Evolutionary conservation across 768 basidiomycete species (phyloP).

Genomic region (Leucogyrophana mollusca): DNA sequence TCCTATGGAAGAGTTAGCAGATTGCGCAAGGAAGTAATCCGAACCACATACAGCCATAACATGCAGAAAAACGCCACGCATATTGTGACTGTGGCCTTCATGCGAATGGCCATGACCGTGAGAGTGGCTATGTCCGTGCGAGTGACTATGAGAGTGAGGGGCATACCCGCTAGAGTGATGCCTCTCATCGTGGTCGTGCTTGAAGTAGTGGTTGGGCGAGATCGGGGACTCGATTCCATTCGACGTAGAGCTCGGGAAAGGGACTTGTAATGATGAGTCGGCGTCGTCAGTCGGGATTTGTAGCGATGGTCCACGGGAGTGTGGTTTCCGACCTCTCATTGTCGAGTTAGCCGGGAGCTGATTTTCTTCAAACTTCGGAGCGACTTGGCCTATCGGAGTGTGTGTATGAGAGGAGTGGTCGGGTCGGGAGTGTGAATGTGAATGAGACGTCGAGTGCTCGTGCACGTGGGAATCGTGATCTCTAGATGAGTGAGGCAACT

Average conservation of each 20-base stretch:
- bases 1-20: slow-evolving; percentile 48
- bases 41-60: slow-evolving; percentile 79
- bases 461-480: slow-evolving; percentile 9
- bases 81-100: slow-evolving; percentile 94
- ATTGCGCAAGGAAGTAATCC: background rate
- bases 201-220: slow-evolving; percentile 63
- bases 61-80: slow-evolving; percentile 98
- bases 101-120: slow-evolving; percentile 56
- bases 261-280: slow-evolving; percentile 19
- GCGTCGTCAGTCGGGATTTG: slow-evolving; percentile 29
- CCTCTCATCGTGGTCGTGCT: slow-evolving; percentile 43
- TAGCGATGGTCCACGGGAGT: slow-evolving; percentile 41
- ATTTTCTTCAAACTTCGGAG: background rate
- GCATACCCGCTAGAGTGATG: slow-evolving; percentile 14
- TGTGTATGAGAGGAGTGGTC: slow-evolving; percentile 11
- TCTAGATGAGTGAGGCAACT: too few species aligned
- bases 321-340: slow-evolving; percentile 32
- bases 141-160: slow-evolving; percentile 50
- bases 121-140: slow-evolving; percentile 50
- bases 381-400: slow-evolving; percentile 5
- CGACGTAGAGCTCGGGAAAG: slow-evolving; percentile 25
- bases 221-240: slow-evolving; percentile 46
- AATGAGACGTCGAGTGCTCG: too few species aligned
- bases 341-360: slow-evolving; percentile 6
- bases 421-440: slow-evolving; percentile 14